Percentiles rank a stretch among this genome's conserved stretches.
Evolutionary conservation across 176 grass and related monocot genomes (phyloP).

Genomic region (Neostapfia colusana): DNA sequence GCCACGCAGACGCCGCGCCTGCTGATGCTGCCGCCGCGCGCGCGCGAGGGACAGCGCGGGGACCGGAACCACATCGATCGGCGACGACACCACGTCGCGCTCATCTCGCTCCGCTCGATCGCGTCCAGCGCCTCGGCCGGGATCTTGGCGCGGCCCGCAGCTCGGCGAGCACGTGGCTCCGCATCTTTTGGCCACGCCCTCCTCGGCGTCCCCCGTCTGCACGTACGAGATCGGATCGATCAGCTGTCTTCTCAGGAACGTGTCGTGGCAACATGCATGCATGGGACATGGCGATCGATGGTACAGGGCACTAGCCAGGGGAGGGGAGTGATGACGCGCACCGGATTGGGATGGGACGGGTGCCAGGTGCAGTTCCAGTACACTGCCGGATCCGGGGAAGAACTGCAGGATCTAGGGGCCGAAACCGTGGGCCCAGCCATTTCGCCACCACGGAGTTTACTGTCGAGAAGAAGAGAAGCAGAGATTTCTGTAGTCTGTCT

Average conservation of each 20-base stretch:
- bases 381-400: slow-evolving; percentile 48
- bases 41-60: slow-evolving; percentile 54
- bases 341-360: slow-evolving; percentile 40
- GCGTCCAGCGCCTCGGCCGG: slow-evolving; percentile 48
- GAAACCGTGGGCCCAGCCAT: slow-evolving; percentile 63
- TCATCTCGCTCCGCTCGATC: slow-evolving; percentile 71
- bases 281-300: not conserved
- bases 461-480: not conserved
- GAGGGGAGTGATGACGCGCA: not conserved
- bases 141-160: slow-evolving; percentile 29
- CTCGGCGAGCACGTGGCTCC: slow-evolving; percentile 46
- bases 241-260: not conserved
- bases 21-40: slow-evolving; percentile 42
- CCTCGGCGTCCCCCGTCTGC: slow-evolving; percentile 37
- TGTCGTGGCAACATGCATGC: too few species aligned
- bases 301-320: not conserved
- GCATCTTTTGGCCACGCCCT: slow-evolving; percentile 58
- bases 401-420: slow-evolving; percentile 46
- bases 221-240: not conserved
- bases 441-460: slow-evolving; percentile 51
- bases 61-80: slow-evolving; percentile 67
- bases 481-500: not conserved
- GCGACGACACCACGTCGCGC: slow-evolving; percentile 55
- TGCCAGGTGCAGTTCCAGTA: slow-evolving; percentile 88
- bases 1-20: slow-evolving; percentile 63